Evolutionary conservation across 768 basidiomycete genomes (phyloP), one percentile per base, ranked within the genome.

Genomic region (Russula virescens): DNA sequence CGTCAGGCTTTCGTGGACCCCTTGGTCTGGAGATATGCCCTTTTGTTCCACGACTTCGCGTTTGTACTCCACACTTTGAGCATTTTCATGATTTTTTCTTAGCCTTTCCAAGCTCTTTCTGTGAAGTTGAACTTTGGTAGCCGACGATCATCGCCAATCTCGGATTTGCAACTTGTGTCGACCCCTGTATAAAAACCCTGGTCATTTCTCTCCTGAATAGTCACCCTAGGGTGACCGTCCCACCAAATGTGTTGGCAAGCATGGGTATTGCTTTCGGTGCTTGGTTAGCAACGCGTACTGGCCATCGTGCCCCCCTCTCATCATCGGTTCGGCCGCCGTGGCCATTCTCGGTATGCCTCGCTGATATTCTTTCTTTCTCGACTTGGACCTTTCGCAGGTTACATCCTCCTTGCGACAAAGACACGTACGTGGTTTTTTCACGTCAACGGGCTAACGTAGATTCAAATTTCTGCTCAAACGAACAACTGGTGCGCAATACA

Each of bases 31-130:
- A 80, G 74, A 5, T 86, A 86, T 69, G 82, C 82, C 0, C 67
- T 84, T 21, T 73, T 85, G 1, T 85, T 85, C 71, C 84, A 86
- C 62, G 83, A 81, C 1, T 84, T 81, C 66, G 80, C 85, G 2
- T 84, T 83, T 65, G 82, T 80, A 11, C 67, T 82, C 23, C 85
- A 84, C 68, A 82, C 83, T 18, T 68, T 84, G 64, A 83, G 81
- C 70, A 71, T 86, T 8, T 86, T 85, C 72, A 63, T 84, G 78
- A 8, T 81, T 68, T 35, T 75, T 66, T 48, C 46, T 19, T 21
- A 14, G 1, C 42, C 38, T 25, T 23, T 34, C 40, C 2, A 53
- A 11, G 16, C 26, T n/a, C 40, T 16, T 5, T 31, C 21, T 25
- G 34, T 40, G 26, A 38, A 38, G 13, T 14, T 38, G 35, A 2